Base-by-base conservation (phyloP, 305 asterid species). In the Solanum aculeatissimum region DNA sequence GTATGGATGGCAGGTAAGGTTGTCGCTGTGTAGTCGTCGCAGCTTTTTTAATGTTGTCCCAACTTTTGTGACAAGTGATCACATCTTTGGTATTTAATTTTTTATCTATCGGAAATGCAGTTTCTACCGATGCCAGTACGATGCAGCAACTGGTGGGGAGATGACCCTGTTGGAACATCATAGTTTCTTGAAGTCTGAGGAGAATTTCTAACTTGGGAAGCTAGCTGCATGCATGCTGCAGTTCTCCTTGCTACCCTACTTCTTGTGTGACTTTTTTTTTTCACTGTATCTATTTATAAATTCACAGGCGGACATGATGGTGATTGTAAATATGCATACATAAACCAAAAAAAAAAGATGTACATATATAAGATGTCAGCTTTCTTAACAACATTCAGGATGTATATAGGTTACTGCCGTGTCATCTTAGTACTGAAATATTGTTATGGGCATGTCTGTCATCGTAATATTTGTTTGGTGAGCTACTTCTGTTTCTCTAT, bases 131-230 rank as follows among this genome's bases (percentile, higher is more conserved):
- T 93, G 95, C 85, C 85, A 90, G 77, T 93, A 88, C 32, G 92
- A 93, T 66, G 93, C 93, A 9, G 86, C 42, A 54, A 51, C 84
- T 58, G 95, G 93, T 54, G 97, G 97, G 82, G 95, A 91, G 87
- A 93, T 93, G 97, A 88, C 86, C 19, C 92, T 88, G 79, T 49
- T 92, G 89, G 97, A 93, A 85, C 88, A 84, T 84, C 94, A 86
- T 85, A 91, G 91, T 86, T 91, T 93, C 90, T 88, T 93, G 53
- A 84, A 87, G 85, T 89, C 92, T 7, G 93, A 88, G 86, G 91
- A 92, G 29, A 84, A 89, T 85, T 87, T 87, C 60, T 90, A 81
- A 89, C 35, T 9, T 40, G 25, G 15, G 70, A 38, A 60, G 62
- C 49, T 6, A 13, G 71, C 8, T 57, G 55, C 32, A 32, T 82